Evolutionary conservation across 2,329 filamentous ascomycete species (phyloP).

Genomic region (Aureobasidium sp.): DNA sequence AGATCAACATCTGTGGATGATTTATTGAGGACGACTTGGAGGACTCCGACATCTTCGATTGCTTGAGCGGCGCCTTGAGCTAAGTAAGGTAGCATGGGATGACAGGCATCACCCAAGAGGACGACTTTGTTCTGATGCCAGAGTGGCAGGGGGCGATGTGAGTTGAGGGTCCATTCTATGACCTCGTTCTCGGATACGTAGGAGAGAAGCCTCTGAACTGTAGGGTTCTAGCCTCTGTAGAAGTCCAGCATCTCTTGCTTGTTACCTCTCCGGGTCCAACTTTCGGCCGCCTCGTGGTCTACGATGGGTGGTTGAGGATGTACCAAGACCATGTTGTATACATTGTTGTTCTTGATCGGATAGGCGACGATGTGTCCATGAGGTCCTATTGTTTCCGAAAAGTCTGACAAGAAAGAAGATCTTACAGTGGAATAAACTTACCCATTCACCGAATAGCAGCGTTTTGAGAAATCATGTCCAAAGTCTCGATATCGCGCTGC

Average conservation of each 20-base stretch:
- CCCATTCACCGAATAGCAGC: not conserved
- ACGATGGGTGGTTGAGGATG: conserved; percentile 9
- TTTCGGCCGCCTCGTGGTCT: conserved; percentile 30
- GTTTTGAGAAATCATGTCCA: not conserved
- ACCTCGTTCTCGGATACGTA: not conserved
- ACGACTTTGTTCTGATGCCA: not conserved
- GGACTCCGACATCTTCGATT: not conserved
- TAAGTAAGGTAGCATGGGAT: not conserved
- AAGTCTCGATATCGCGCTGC: not conserved
- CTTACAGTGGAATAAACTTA: not conserved
- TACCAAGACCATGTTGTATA: conserved; percentile 17
- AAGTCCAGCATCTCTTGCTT: conserved; percentile 55
- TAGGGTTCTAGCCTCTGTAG: conserved; percentile 53
- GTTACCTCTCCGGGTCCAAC: conserved; percentile 55
- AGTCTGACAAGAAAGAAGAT: not conserved
- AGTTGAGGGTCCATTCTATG: not conserved
- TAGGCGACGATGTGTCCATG: conserved; percentile 17
- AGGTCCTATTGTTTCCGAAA: conserved; percentile 14
- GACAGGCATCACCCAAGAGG: not conserved
- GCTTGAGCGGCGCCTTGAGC: not conserved
- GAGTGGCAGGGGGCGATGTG: not conserved
- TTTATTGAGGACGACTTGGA: not conserved
- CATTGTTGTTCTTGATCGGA: conserved; percentile 13
- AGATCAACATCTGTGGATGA: not conserved
- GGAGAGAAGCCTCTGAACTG: conserved; percentile 15